A percentile compares a stretch with the other conserved stretches of the same genome.
Conservation (phyloP, 2,329 filamentous ascomycete genomes). For the Metarhizium album region DNA sequence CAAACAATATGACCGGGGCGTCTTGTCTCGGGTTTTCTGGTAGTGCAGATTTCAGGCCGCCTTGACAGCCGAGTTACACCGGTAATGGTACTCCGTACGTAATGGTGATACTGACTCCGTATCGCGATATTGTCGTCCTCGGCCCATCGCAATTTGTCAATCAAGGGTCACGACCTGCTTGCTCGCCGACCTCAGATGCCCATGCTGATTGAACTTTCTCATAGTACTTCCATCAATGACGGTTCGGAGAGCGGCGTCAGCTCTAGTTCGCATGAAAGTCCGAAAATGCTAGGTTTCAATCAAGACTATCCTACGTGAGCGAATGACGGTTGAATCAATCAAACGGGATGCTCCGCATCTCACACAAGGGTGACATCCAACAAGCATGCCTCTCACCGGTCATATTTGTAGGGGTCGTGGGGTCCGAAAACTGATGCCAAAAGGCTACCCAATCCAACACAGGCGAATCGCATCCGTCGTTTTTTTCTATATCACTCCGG, state of each 20-base stretch:
- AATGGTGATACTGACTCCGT: neutral
- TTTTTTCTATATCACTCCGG: neutral
- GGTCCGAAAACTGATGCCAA: conserved; percentile 1
- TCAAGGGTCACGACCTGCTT: too few relatives aligned
- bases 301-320: neutral
- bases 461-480: neutral
- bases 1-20: neutral
- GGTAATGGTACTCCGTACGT: neutral
- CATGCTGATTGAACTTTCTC: neutral
- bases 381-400: conserved; percentile 6
- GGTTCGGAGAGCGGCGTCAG: neutral
- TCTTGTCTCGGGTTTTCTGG: neutral
- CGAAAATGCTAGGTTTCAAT: neutral
- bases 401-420: conserved; percentile 5
- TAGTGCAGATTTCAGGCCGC: neutral
- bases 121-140: neutral
- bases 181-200: too few relatives aligned
- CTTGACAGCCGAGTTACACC: neutral
- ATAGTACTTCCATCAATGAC: neutral
- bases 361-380: conserved; percentile 3
- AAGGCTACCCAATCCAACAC: neutral
- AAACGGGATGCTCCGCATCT: conserved; percentile 4
- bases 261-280: neutral
- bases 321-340: neutral
- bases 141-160: too few relatives aligned